phyloP scores from a whole-genome alignment of 345 rosid species.

The Populus davidiana region DNA sequence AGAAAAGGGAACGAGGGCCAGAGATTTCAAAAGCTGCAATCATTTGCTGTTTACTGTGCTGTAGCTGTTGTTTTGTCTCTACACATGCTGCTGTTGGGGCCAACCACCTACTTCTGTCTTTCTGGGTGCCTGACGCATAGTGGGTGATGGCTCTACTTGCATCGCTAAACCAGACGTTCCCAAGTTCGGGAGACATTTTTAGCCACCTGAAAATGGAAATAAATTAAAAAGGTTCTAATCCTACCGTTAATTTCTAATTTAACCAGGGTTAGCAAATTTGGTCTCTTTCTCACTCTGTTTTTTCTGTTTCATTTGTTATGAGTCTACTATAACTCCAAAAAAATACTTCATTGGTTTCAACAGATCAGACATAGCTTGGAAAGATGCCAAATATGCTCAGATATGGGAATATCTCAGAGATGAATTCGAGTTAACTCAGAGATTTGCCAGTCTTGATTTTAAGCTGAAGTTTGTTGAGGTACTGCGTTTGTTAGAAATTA shows the following conservation, averaged over 20 bases:
- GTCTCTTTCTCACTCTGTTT: neutral
- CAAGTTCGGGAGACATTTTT: neutral
- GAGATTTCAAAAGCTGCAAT: too few relatives aligned
- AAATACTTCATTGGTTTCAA: slow-evolving; percentile 9
- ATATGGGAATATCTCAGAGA: slow-evolving; percentile 94
- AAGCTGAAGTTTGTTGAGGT: slow-evolving; percentile 95
- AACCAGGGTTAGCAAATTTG: neutral
- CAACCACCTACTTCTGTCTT: neutral
- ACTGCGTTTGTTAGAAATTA: neutral
- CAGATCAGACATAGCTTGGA: slow-evolving; percentile 99
- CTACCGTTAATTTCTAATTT: neutral
- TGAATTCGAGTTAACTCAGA: slow-evolving; percentile 81
- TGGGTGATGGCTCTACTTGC: neutral
- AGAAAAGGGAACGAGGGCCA: too few relatives aligned
- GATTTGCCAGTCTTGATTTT: slow-evolving; percentile 90
- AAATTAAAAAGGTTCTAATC: neutral
- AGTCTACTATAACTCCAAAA: neutral
- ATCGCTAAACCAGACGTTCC: neutral
- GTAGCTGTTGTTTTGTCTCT: neutral
- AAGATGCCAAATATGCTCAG: slow-evolving; percentile 88
- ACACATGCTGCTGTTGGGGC: neutral
- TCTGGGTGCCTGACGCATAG: neutral
- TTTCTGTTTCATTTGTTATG: neutral
- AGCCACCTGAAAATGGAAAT: neutral
- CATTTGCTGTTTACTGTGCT: too few relatives aligned